phyloP scores from a whole-genome alignment of 169 alveolate genomes.

The Cryptosporidium bovis region DNA sequence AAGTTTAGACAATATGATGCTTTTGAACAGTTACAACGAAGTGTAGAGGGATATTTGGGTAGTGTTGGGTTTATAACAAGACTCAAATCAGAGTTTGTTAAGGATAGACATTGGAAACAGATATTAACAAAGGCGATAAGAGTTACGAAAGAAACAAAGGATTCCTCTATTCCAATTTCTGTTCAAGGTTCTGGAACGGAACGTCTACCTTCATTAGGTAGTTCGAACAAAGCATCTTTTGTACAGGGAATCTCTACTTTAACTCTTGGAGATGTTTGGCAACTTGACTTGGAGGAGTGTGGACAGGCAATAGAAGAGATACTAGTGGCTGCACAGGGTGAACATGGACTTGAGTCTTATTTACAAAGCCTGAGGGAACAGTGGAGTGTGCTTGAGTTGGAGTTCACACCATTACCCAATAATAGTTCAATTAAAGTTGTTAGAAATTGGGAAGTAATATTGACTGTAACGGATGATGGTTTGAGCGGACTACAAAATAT shows the following conservation, averaged over 20 bases:
- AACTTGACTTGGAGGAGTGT: constrained; percentile 64
- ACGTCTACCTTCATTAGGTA: constrained; percentile 5
- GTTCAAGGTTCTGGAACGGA: background rate
- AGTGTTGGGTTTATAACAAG: constrained; percentile 81
- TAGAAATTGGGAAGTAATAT: constrained; percentile 97
- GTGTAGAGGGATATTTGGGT: constrained; percentile 78
- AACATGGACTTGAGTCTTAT: constrained; percentile 93
- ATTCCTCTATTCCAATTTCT: background rate
- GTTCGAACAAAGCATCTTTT: constrained; percentile 6
- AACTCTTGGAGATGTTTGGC: constrained; percentile 91
- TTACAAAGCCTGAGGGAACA: constrained; percentile 89
- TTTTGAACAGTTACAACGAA: constrained; percentile 89
- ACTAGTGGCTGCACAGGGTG: constrained; percentile 95
- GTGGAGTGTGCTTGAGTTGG: constrained; percentile 91
- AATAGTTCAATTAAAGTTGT: constrained; percentile 93
- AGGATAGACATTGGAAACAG: constrained; percentile 96
- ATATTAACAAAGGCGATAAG: constrained; percentile 82
- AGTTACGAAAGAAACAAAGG: background rate
- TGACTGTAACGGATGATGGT: constrained; percentile 94
- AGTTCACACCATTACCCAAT: constrained; percentile 84
- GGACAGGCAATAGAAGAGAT: constrained; percentile 81
- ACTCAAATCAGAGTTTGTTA: constrained; percentile 95
- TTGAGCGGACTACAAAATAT: constrained; percentile 92
- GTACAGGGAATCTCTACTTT: constrained; percentile 82
- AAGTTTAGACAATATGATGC: constrained; percentile 92